Base-by-base conservation (phyloP, 257 asterid genomes). In the Craterostigma plantagineum region DNA sequence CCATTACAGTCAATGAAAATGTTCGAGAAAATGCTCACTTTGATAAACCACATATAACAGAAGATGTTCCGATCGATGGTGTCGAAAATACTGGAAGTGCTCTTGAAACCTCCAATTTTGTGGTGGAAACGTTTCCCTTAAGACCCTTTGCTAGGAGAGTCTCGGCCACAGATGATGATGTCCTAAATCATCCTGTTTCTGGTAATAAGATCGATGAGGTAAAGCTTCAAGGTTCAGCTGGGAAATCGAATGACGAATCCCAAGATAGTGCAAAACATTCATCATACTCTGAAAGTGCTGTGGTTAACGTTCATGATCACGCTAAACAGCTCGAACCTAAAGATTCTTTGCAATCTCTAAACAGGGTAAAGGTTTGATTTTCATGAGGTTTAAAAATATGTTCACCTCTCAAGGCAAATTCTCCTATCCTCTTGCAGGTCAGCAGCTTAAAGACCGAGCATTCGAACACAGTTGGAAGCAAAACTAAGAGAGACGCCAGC, bases 51-150 rank as follows among this genome's bases (percentile, higher is more conserved):
- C 42, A 43, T 16, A 37, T 38, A 35, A 33, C 33, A 51, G 45
- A 48, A 36, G 14, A 17, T 17, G 51, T 18, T 52, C 43, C 18
- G 4, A 18, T 23, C 52, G 14, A 38, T 43, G 42, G 42, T 46
- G 58, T 27, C 38, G 56, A 44, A 34, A 55, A 34, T 38, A 38
- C 42, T 23, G 50, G 46, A 51, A 44, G 9, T 58, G 16, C 41
- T 34, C 43, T 42, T 42, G 27, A 14, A n/a, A 48, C 12, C 30
- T 11, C 58, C 9, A 50, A 65, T 34, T 52, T 61, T 56, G 48
- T 46, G 4, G 79, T 75, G 49, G 92, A 78, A 62, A 69, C 48
- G 38, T 78, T 75, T 59, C 86, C 86, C 11, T 27, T 55, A 33
- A 56, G 61, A 50, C 72, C 81, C 15, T 47, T 65, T 51, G 51